Evolutionary conservation across 2,329 filamentous ascomycete genomes (phyloP), one percentile per base, ranked within the genome.

Genomic region (Amauroascus niger): DNA sequence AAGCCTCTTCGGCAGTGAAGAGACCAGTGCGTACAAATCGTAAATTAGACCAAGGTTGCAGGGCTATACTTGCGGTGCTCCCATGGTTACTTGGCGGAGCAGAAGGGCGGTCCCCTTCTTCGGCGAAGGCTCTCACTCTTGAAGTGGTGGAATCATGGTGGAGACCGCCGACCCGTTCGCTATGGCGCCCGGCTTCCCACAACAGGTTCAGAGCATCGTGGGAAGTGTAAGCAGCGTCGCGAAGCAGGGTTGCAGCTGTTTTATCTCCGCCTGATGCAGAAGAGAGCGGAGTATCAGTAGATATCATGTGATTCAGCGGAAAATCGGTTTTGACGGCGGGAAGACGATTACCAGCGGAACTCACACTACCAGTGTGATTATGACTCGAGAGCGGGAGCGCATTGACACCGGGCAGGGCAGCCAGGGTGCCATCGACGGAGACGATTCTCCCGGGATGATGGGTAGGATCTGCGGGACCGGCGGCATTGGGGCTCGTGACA

Each of bases 11-110:
- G 0, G 88, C 84, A 0, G 88, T 93, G 67, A 95, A 90, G 87
- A 88, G 95, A 6, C 89, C 89, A 14, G 87, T 87, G 49, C 87
- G 81, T 16, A 95, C 89, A 66, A 95, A 95, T 39, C 88, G 82
- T 67, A 94, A 90, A 58, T 86, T 78, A 1, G 82, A 79, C 89
- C 89, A 95, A 9, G 87, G 83, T 62, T 80, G 81, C 54, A 93
- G 70, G 0, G 87, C 87, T 43, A 83, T 78, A 28, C 54, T 56
- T 9, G 43, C 20, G 3, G 33, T 48, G 30, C 52, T 55, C 9
- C 55, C 51, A 9, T 55, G 41, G 18, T 54, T 53, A 37, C 53
- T 58, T 20, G 57, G 39, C 13, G 57, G 40, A 3, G 51, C 49
- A 4, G 57, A 58, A 9, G 40, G 57, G 40, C 41, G 54, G 35